phyloP scores from a whole-genome alignment of 2,329 filamentous ascomycete genomes.

The Aurifilum marmelostoma region DNA sequence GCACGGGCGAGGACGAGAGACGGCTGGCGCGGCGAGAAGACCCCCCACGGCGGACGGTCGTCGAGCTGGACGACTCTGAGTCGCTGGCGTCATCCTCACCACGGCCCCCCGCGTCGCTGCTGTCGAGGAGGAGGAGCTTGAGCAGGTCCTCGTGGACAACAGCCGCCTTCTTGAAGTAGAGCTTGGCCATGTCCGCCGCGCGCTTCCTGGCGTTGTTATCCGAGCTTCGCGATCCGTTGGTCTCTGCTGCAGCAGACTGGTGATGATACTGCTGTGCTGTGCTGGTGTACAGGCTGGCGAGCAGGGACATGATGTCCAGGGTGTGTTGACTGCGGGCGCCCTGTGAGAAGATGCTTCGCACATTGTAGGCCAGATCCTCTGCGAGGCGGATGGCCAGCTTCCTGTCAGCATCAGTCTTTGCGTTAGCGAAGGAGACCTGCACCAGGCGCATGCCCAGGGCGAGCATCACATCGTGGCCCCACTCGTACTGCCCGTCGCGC shows the following conservation, averaged over 20 bases:
- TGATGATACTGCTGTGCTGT: constrained; percentile 3
- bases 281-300: constrained; percentile 16
- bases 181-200: constrained; percentile 1
- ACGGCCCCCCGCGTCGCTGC: neutral
- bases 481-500: constrained; percentile 2
- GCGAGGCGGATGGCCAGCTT: constrained; percentile 9
- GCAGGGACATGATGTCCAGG: constrained; percentile 9
- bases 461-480: constrained; percentile 18
- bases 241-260: neutral
- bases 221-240: neutral
- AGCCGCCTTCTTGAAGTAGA: constrained; percentile 16
- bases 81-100: neutral
- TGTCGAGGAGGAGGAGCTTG: constrained; percentile 11
- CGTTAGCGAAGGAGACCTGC: constrained; percentile 10
- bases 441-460: constrained; percentile 12
- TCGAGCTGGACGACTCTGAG: neutral
- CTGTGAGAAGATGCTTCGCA: constrained; percentile 2
- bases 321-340: constrained; percentile 6
- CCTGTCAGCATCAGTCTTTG: neutral
- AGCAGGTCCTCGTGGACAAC: constrained; percentile 16
- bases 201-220: neutral
- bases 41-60: neutral
- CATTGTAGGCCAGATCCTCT: constrained; percentile 18
- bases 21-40: neutral
- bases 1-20: neutral